A percentile compares a stretch with the other conserved stretches of the same genome.
phyloP scores from a whole-genome alignment of 164 flowering plant genomes.

The Cinnamomum micranthum region DNA sequence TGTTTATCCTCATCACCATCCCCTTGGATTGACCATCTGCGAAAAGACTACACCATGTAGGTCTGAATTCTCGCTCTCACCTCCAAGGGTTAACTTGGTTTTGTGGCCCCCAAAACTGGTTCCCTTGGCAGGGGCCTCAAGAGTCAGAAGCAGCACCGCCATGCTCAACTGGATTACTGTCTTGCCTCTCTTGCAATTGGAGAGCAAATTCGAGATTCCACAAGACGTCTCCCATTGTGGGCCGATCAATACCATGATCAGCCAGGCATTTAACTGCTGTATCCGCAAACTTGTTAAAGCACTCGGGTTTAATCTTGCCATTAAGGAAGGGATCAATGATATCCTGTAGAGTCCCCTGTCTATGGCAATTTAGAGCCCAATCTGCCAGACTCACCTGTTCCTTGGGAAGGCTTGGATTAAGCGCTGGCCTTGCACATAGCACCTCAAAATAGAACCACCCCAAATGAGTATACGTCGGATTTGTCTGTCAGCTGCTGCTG shows the following conservation, averaged over 20 bases:
- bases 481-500: constrained; percentile 21
- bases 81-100: constrained; percentile 10
- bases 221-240: constrained; percentile 39
- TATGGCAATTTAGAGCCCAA: constrained; percentile 30
- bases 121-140: constrained; percentile 4
- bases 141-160: not conserved
- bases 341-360: constrained; percentile 21
- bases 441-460: constrained; percentile 35
- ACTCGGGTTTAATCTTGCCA: constrained; percentile 28
- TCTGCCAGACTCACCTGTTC: constrained; percentile 54
- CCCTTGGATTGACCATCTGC: constrained; percentile 38
- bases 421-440: constrained; percentile 46
- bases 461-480: constrained; percentile 19
- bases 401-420: constrained; percentile 44
- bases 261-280: constrained; percentile 25
- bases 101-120: constrained; percentile 2
- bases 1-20: constrained; percentile 29
- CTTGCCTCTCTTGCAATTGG: constrained; percentile 31
- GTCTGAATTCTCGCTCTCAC: constrained; percentile 21
- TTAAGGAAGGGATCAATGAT: constrained; percentile 32
- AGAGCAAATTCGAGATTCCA: constrained; percentile 28
- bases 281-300: constrained; percentile 29
- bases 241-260: constrained; percentile 31
- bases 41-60: constrained; percentile 31
- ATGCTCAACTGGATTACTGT: not conserved